A percentile compares a stretch with the other conserved stretches of the same genome.
Evolutionary conservation across 164 flowering plant species (phyloP).

Genomic region (Echeveria elegans): DNA sequence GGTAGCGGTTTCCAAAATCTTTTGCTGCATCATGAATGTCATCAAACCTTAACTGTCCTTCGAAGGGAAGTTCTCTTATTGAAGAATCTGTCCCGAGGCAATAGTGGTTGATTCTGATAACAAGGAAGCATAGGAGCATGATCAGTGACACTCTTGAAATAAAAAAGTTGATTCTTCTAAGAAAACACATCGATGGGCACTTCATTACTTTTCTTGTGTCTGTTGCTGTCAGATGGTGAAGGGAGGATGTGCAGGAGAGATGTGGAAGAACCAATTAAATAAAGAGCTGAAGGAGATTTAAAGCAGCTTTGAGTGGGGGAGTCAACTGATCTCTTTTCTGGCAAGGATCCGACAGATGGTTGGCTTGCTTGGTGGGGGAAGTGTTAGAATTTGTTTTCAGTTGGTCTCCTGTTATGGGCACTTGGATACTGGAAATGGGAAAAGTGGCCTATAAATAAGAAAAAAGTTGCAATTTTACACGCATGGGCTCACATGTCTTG

Average conservation of each 20-base stretch:
- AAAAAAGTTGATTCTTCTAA: conserved; percentile 20
- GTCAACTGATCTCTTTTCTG: neutral
- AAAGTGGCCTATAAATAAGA: neutral
- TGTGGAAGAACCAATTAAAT: neutral
- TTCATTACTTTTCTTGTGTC: conserved; percentile 17
- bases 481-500: neutral
- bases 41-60: conserved; percentile 33
- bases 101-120: conserved; percentile 16
- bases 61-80: conserved; percentile 20
- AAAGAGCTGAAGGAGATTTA: neutral
- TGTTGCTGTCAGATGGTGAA: conserved; percentile 5
- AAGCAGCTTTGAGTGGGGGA: neutral
- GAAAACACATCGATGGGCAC: conserved; percentile 14
- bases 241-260: neutral
- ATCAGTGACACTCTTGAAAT: conserved; percentile 23
- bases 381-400: neutral
- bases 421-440: neutral
- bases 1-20: conserved; percentile 39
- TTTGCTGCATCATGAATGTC: conserved; percentile 18
- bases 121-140: conserved; percentile 19
- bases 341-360: neutral
- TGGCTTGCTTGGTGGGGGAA: neutral
- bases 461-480: neutral
- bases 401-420: neutral
- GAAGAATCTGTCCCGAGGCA: conserved; percentile 18